A percentile compares a stretch with the other conserved stretches of the same genome.
These are phyloP conservation scores for Atkinsonella hypoxylon DNA, from an alignment of 2,329 filamentous ascomycete genomes.

Conservation along the genomic window DNA sequence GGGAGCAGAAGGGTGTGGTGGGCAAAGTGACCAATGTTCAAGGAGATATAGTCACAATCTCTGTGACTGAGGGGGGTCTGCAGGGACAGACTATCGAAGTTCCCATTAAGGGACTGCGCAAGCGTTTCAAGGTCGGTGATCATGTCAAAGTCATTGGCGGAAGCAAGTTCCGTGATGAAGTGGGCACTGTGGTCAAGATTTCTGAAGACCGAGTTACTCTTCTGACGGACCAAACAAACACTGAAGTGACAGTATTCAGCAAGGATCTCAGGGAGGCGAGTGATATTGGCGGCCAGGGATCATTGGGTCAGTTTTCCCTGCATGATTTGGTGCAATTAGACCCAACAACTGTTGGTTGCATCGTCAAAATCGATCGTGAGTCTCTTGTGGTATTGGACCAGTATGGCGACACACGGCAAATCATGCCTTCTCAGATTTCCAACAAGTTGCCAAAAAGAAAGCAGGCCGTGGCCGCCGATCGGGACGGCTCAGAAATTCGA, in stretches of 20 bases:
- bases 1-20: constrained; percentile 84
- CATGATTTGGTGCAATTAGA: constrained; percentile 93
- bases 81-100: constrained; percentile 80
- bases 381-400: constrained; percentile 85
- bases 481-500: constrained; percentile 85
- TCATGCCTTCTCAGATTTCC: constrained; percentile 84
- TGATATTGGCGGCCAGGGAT: constrained; percentile 77
- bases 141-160: constrained; percentile 98
- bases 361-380: constrained; percentile 92
- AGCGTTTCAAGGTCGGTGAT: constrained; percentile 85
- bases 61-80: constrained; percentile 72
- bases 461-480: constrained; percentile 80
- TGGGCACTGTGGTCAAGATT: constrained; percentile 93
- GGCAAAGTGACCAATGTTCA: constrained; percentile 79
- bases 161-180: constrained; percentile 86
- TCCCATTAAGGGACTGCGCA: constrained; percentile 81
- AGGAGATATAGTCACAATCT: constrained; percentile 82
- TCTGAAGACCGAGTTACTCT: constrained; percentile 86
- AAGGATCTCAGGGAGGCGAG: constrained; percentile 90
- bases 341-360: constrained; percentile 79
- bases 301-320: constrained; percentile 78
- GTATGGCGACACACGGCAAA: constrained; percentile 66
- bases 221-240: constrained; percentile 82
- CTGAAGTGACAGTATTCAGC: constrained; percentile 94
- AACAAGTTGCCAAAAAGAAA: constrained; percentile 77